Conservation (phyloP, 2,329 filamentous ascomycete genomes). For the Alternaria postmessia region DNA sequence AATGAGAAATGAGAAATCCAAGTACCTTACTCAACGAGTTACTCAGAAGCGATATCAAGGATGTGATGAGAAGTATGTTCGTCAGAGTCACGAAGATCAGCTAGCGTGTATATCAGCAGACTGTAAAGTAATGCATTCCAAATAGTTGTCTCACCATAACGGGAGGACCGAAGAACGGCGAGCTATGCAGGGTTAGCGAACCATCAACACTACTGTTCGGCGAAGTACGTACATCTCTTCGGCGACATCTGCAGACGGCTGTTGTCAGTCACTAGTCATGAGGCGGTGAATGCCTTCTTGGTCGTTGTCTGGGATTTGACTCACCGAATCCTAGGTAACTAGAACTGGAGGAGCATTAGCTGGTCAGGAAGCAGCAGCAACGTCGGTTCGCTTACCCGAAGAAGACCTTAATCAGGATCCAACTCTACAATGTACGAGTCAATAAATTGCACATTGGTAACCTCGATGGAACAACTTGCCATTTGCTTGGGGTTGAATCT, state of each 20-base stretch:
- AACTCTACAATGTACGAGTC: conserved; percentile 56
- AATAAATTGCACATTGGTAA: conserved; percentile 8
- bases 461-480: conserved; percentile 42
- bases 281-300: conserved; percentile 14
- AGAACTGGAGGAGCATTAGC: conserved; percentile 51
- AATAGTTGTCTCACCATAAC: conserved; percentile 55
- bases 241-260: conserved; percentile 52
- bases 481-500: conserved; percentile 71
- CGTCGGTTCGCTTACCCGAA: conserved; percentile 63
- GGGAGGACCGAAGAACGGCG: conserved; percentile 60
- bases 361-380: neutral
- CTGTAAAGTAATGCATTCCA: conserved; percentile 17
- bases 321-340: conserved; percentile 75
- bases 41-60: conserved; percentile 78
- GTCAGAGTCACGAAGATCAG: conserved; percentile 79
- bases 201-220: neutral
- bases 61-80: conserved; percentile 80
- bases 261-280: conserved; percentile 29
- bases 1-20: conserved; percentile 27
- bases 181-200: conserved; percentile 46
- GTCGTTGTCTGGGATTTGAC: conserved; percentile 38
- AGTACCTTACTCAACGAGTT: conserved; percentile 72
- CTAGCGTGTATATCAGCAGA: conserved; percentile 47
- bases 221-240: conserved; percentile 51
- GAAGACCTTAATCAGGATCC: conserved; percentile 81